Evolutionary conservation across 345 rosid species (phyloP).

Genomic region (Eucalyptus erythrocorys): DNA sequence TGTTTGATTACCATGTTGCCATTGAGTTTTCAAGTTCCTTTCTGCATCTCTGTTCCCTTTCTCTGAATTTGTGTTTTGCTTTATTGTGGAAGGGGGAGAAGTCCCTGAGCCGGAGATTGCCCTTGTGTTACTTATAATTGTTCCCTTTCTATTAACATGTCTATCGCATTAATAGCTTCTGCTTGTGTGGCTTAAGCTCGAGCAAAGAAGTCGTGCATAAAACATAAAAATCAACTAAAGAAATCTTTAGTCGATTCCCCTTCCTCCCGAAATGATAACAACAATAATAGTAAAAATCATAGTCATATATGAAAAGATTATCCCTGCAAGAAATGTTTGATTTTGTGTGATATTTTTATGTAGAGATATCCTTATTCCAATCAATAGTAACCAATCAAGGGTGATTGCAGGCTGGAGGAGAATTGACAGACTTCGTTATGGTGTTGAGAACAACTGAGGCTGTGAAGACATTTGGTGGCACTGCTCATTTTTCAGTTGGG

Average conservation of each 20-base stretch:
- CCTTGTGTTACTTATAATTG: not conserved
- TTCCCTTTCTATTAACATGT: not conserved
- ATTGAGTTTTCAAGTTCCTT: not conserved
- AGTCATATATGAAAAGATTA: not conserved
- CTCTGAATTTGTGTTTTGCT: not conserved
- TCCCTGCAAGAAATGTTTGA: not conserved
- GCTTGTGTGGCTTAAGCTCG: not conserved
- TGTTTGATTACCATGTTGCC: not conserved
- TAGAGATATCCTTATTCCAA: not conserved
- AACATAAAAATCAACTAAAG: not conserved
- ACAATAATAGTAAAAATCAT: not conserved
- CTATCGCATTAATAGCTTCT: not conserved
- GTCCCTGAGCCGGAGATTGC: not conserved
- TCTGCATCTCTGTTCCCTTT: not conserved
- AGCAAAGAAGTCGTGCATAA: not conserved
- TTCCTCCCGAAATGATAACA: not conserved
- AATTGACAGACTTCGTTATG: constrained; percentile 84
- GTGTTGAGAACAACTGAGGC: constrained; percentile 78
- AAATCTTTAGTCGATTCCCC: too few relatives aligned
- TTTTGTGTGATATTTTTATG: not conserved
- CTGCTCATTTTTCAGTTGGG: constrained; percentile 74
- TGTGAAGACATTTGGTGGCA: constrained; percentile 70
- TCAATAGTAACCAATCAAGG: not conserved
- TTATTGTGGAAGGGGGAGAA: not conserved
- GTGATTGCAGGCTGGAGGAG: constrained; percentile 80